phyloP scores from a whole-genome alignment of 2,329 filamentous ascomycete genomes.

The Neurospora sp. region DNA sequence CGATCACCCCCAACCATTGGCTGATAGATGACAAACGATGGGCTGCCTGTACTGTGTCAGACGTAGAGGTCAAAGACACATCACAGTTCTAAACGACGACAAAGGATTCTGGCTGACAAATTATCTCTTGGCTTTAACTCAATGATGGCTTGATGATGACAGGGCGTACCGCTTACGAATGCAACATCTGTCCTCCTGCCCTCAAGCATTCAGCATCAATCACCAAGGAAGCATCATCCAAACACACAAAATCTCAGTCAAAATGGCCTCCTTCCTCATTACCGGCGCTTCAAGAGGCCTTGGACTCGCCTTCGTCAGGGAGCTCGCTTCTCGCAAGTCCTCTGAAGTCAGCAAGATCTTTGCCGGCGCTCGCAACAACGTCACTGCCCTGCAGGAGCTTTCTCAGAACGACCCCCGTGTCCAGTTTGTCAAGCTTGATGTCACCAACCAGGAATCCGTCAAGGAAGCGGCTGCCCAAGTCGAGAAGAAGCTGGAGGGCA shows the following conservation, averaged over 20 bases:
- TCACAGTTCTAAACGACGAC: not conserved
- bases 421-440: slow-evolving; percentile 26
- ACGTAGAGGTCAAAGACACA: not conserved
- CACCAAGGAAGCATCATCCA: not conserved
- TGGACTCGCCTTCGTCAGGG: slow-evolving; percentile 2
- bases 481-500: slow-evolving; percentile 23
- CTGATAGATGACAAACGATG: too few species aligned
- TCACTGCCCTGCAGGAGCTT: slow-evolving; percentile 25
- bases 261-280: slow-evolving; percentile 5
- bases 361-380: slow-evolving; percentile 27
- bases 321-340: slow-evolving; percentile 2
- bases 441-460: slow-evolving; percentile 25
- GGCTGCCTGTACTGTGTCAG: not conserved
- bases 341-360: slow-evolving; percentile 26
- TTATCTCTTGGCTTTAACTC: not conserved
- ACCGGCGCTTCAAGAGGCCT: slow-evolving; percentile 5
- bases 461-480: slow-evolving; percentile 24
- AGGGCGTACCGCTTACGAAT: not conserved
- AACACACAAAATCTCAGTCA: too few species aligned
- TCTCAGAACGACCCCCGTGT: slow-evolving; percentile 25
- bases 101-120: not conserved
- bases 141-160: not conserved
- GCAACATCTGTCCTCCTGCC: too few species aligned
- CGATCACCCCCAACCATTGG: not conserved
- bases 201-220: not conserved